Conservation (phyloP, 805 yeast genomes). For the Candida palmyrensis region DNA sequence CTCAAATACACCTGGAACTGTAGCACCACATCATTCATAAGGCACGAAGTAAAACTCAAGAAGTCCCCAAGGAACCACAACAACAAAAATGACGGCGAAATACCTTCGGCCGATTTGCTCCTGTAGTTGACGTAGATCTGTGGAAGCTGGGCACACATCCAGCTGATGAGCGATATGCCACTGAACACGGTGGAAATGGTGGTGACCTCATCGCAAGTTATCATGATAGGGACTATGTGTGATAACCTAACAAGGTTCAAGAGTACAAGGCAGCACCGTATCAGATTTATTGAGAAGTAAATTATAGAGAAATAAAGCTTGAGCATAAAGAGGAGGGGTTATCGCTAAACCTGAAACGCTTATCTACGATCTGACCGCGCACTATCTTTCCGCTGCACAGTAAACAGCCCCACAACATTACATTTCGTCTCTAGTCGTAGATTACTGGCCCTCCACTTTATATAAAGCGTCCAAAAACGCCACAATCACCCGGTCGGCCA, state of each 20-base stretch:
- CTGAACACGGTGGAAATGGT: constrained; percentile 28
- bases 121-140: constrained; percentile 59
- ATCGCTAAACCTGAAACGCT: too few relatives aligned
- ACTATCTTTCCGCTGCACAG: too few relatives aligned
- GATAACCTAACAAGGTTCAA: too few relatives aligned
- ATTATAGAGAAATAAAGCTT: too few relatives aligned
- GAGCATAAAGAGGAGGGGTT: too few relatives aligned
- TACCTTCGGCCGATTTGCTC: constrained; percentile 61
- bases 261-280: too few relatives aligned
- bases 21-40: constrained; percentile 32
- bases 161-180: constrained; percentile 44
- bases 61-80: constrained; percentile 67
- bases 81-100: constrained; percentile 53
- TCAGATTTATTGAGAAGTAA: too few relatives aligned
- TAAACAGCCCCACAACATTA: too few relatives aligned
- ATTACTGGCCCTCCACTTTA: constrained; percentile 31
- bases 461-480: constrained; percentile 81
- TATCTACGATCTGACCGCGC: too few relatives aligned
- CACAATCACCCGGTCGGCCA: constrained; percentile 73
- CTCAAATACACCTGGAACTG: constrained; percentile 36
- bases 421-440: too few relatives aligned
- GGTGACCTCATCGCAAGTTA: constrained; percentile 2
- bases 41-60: constrained; percentile 44
- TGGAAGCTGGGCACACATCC: constrained; percentile 75
- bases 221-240: constrained; percentile 1